phyloP scores from a whole-genome alignment of 78 protist species.

The Dictyostelium capitatum region DNA sequence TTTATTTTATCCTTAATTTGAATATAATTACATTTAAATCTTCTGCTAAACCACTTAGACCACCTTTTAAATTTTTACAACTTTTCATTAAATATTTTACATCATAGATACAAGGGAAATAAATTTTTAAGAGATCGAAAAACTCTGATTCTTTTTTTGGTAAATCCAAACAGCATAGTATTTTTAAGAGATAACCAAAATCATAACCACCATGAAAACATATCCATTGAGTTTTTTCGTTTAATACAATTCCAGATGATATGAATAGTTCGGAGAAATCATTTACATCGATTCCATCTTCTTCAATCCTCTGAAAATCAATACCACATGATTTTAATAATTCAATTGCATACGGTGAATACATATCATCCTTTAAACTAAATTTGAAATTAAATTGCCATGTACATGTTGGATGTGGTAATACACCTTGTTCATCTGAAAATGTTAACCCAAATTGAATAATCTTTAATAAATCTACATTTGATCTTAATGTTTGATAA shows the following conservation, averaged over 20 bases:
- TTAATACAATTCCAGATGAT: conserved; percentile 91
- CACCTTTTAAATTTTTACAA: conserved; percentile 93
- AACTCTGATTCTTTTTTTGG: conserved; percentile 94
- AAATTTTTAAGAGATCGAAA: conserved; percentile 83
- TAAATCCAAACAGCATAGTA: conserved; percentile 91
- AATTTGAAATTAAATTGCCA: conserved; percentile 99
- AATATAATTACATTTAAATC: conserved; percentile 85
- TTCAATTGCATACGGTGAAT: conserved; percentile 97
- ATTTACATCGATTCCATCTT: conserved; percentile 90
- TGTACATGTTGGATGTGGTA: conserved; percentile 90
- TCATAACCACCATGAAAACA: conserved; percentile 93
- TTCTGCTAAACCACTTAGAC: conserved; percentile 97
- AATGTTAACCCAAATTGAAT: conserved; percentile 99
- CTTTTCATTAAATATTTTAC: conserved; percentile 94
- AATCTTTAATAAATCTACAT: conserved; percentile 96
- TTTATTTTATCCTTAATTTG: background rate
- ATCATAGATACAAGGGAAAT: conserved; percentile 97
- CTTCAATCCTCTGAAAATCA: conserved; percentile 90
- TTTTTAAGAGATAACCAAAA: conserved; percentile 83
- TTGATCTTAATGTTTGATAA: conserved; percentile 94
- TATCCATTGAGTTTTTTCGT: conserved; percentile 89
- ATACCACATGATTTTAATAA: conserved; percentile 95
- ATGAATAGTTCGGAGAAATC: conserved; percentile 94
- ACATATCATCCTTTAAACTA: conserved; percentile 92
- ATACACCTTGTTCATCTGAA: conserved; percentile 91